These are phyloP conservation scores for Pleurotus eryngii DNA, from an alignment of 768 basidiomycete genomes.

Conservation along the genomic window DNA sequence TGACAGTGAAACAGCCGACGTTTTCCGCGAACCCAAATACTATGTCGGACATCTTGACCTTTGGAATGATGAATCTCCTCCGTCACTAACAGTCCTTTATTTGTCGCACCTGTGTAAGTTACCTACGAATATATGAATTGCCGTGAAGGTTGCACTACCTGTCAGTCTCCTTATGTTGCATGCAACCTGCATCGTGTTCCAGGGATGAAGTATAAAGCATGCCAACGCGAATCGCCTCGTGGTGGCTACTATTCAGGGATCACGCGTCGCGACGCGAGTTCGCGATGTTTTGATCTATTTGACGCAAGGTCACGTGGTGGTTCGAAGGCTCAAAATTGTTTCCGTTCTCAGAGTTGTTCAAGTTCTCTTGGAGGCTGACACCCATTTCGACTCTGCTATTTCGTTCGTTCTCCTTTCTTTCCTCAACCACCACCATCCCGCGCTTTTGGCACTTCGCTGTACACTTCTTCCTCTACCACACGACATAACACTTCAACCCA, in stretches of 20 bases:
- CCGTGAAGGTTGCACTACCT: too few relatives aligned
- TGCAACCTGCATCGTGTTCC: too few relatives aligned
- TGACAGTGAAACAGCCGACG: not conserved
- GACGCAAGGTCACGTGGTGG: constrained; percentile 14
- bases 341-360: constrained; percentile 11
- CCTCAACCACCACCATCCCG: constrained; percentile 22
- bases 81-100: too few relatives aligned
- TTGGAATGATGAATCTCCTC: not conserved
- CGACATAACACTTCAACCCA: constrained; percentile 16
- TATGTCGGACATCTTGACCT: not conserved
- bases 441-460: constrained; percentile 17
- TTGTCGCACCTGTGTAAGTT: too few relatives aligned
- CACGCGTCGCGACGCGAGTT: constrained; percentile 5
- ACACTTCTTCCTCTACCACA: constrained; percentile 30
- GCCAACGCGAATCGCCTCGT: not conserved
- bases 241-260: not conserved
- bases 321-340: constrained; percentile 18
- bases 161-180: too few relatives aligned
- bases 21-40: not conserved
- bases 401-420: constrained; percentile 16
- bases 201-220: too few relatives aligned
- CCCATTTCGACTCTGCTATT: constrained; percentile 31
- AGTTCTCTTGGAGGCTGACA: constrained; percentile 21
- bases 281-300: constrained; percentile 12
- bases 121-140: too few relatives aligned